Base-by-base conservation (phyloP, 148 eudicot genomes). In the Heliamphora exappendiculata region DNA sequence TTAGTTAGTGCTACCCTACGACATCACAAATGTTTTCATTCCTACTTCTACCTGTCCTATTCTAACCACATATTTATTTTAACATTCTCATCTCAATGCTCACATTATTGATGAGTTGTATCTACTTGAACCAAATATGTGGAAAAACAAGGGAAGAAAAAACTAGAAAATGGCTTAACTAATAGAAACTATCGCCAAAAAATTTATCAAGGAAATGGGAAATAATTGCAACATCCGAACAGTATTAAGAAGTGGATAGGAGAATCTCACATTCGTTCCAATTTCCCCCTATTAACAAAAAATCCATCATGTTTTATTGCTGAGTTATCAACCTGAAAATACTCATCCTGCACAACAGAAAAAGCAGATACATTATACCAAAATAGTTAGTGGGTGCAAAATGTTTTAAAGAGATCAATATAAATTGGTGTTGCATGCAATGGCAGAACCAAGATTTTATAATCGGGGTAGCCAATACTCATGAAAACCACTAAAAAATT, bases 261-360 rank as follows among this genome's bases (percentile, higher is more conserved):
- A 65, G 67, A 84, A 73, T 78, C 90, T 86, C 82, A 91, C 95
- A 82, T 78, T 79, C 95, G 90, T 83, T 96, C 99, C 77, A 96
- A 82, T 80, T 80, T 87, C 60, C 99, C 99, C 54, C 94, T 86
- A 68, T 96, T 96, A 42, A 96, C 97, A 86, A 96, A 96, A 85
- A 93, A 96, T 9, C 99, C 99, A 77, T 93, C 99, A 77, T 96
- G 99, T 81, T 91, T 96, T 74, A 96, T 87, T 76, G 90, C 88
- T 45, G 98, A 89, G 85, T 96, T 93, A 83, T 96, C 99, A 82
- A 96, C 99, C 86, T 96, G 92, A 82, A 96, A 96, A 82, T 96
- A 96, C 77, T 93, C 99, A 89, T 92, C 95, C 97, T 92, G 88
- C 85, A 85, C 33, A 78, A 80, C 26, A 73, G n/a, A 72, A 29